Evolutionary conservation across 495 filamentous ascomycete species (phyloP).

Genomic region (Massariosphaeria phaeospora): DNA sequence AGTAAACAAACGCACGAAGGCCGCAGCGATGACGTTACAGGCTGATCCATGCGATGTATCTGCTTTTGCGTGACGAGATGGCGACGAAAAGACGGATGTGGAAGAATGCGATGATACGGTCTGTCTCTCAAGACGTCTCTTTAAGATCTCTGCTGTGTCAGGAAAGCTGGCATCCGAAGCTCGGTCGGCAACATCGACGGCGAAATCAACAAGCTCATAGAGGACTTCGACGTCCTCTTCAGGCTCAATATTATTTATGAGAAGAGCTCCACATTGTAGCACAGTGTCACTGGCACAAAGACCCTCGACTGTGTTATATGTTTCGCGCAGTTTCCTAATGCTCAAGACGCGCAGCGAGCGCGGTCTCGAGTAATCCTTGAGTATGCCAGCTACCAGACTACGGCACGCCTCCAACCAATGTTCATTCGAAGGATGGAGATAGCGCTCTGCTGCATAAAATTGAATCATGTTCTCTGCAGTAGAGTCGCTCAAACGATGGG

Average conservation of each 20-base stretch:
- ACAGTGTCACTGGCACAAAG: slow-evolving; percentile 13
- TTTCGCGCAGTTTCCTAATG: slow-evolving; percentile 57
- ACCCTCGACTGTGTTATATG: slow-evolving; percentile 52
- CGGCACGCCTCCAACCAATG: slow-evolving; percentile 62
- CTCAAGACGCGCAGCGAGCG: slow-evolving; percentile 59
- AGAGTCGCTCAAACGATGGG: slow-evolving; percentile 53
- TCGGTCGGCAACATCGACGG: slow-evolving; percentile 45
- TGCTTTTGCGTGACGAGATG: not conserved
- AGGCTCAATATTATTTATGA: slow-evolving; percentile 51
- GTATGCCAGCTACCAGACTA: slow-evolving; percentile 59
- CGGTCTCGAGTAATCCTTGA: slow-evolving; percentile 57
- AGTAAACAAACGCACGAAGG: slow-evolving; percentile 47
- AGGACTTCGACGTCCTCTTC: slow-evolving; percentile 44
- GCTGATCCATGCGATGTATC: slow-evolving; percentile 11
- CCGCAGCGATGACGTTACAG: slow-evolving; percentile 26
- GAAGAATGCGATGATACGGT: not conserved
- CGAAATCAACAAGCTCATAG: slow-evolving; percentile 48
- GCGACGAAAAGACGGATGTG: slow-evolving; percentile 17
- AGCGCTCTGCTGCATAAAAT: slow-evolving; percentile 55
- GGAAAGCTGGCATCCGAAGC: slow-evolving; percentile 44
- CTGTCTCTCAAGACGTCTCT: slow-evolving; percentile 13
- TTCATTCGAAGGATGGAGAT: slow-evolving; percentile 65
- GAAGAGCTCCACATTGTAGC: slow-evolving; percentile 34
- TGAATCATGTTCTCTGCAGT: slow-evolving; percentile 55
- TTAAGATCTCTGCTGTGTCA: slow-evolving; percentile 10